phyloP scores from a whole-genome alignment of 768 basidiomycete species.

The Porpolomopsis calyptriformis region DNA sequence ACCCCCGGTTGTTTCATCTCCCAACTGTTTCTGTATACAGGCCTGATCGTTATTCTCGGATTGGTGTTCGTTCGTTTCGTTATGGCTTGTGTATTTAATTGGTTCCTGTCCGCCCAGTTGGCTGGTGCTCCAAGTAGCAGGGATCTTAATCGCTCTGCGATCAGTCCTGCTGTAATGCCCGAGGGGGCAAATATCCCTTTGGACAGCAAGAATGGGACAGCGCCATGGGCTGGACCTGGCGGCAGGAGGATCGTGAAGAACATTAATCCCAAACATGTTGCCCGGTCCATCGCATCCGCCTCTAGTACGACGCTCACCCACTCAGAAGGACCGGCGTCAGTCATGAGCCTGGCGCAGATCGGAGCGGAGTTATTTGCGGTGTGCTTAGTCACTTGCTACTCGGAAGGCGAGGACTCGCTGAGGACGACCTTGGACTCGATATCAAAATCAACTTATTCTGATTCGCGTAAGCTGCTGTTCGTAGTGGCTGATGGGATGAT shows the following conservation, averaged over 20 bases:
- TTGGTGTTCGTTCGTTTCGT: constrained; percentile 85
- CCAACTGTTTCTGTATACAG: constrained; percentile 77
- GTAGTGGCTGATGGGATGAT: constrained; percentile 98
- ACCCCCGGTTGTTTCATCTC: constrained; percentile 94
- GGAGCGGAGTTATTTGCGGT: constrained; percentile 93
- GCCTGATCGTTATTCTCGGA: constrained; percentile 82
- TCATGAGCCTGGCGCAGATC: constrained; percentile 82
- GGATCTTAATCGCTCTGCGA: constrained; percentile 69
- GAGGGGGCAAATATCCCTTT: constrained; percentile 93
- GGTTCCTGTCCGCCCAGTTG: constrained; percentile 82
- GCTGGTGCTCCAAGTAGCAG: constrained; percentile 65
- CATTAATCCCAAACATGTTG: constrained; percentile 35
- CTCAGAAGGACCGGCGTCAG: constrained; percentile 40
- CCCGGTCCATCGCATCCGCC: constrained; percentile 38
- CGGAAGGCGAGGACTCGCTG: constrained; percentile 89
- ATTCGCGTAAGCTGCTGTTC: constrained; percentile 84
- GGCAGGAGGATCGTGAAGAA: constrained; percentile 41
- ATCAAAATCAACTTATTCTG: constrained; percentile 82
- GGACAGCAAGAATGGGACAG: constrained; percentile 83
- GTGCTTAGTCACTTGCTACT: constrained; percentile 95
- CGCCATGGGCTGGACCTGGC: constrained; percentile 75
- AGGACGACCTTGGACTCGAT: constrained; percentile 90
- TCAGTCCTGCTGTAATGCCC: constrained; percentile 93
- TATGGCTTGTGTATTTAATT: constrained; percentile 96
- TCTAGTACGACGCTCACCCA: constrained; percentile 50